Conservation (phyloP, 805 yeast genomes). For the Lachancea thermotolerans region DNA sequence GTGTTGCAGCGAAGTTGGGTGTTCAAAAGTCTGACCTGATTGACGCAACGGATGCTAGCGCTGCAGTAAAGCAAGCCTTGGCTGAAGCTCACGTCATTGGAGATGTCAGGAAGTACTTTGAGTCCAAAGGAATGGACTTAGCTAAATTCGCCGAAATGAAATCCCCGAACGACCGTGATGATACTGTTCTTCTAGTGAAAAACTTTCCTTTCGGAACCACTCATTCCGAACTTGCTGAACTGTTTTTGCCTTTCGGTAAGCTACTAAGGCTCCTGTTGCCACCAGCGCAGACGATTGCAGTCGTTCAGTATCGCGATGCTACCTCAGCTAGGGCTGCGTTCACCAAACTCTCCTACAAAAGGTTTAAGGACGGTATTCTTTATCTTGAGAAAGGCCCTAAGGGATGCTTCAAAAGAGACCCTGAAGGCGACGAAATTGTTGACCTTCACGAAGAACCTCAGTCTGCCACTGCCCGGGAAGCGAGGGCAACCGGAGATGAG, state of each 20-base stretch:
- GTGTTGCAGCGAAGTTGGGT: constrained; percentile 82
- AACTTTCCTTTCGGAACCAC: constrained; percentile 89
- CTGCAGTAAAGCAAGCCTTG: constrained; percentile 93
- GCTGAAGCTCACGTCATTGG: constrained; percentile 96
- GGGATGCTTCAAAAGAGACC: constrained; percentile 61
- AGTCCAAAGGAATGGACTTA: constrained; percentile 77
- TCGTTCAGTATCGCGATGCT: constrained; percentile 77
- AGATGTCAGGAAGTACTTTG: constrained; percentile 83
- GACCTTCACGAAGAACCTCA: constrained; percentile 23
- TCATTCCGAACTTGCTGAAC: constrained; percentile 68
- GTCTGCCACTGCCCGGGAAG: constrained; percentile 32
- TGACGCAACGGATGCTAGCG: constrained; percentile 77
- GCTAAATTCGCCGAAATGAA: constrained; percentile 51
- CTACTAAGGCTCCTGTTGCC: constrained; percentile 82
- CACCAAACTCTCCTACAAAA: constrained; percentile 74
- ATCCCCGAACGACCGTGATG: constrained; percentile 54
- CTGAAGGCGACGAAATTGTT: constrained; percentile 34
- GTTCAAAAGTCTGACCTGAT: constrained; percentile 74
- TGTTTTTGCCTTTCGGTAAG: constrained; percentile 76
- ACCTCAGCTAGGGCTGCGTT: constrained; percentile 88
- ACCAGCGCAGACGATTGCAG: constrained; percentile 93
- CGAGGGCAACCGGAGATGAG: constrained; percentile 22
- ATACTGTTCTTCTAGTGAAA: constrained; percentile 72
- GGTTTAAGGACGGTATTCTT: constrained; percentile 79
- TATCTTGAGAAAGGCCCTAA: constrained; percentile 94